Conservation (phyloP, 2,329 filamentous ascomycete genomes). For the Fusarium gaditjirri region DNA sequence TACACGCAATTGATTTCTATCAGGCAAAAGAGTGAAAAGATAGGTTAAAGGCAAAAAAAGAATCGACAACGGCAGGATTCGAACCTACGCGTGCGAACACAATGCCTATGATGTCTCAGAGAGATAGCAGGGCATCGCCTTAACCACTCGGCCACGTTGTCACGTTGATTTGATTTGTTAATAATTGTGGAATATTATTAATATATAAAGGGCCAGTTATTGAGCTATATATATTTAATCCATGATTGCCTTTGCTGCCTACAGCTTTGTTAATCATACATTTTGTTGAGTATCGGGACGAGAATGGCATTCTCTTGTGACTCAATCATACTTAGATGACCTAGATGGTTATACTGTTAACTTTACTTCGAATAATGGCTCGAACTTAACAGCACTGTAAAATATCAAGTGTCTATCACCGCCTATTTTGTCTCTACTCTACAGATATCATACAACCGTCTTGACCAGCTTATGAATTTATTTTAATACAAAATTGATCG, state of each 20-base stretch:
- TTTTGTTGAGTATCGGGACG: background rate
- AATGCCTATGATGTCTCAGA: conserved; percentile 25
- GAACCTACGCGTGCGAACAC: conserved; percentile 36
- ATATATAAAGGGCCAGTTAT: background rate
- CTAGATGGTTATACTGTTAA: background rate
- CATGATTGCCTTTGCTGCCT: background rate
- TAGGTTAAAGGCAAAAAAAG: no score
- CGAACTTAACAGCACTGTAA: background rate
- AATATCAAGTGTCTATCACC: background rate
- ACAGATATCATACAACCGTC: conserved; percentile 22
- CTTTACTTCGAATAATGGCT: background rate
- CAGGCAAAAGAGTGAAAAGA: no score
- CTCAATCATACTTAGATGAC: no score
- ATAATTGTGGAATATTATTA: rapidly evolving
- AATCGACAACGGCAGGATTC: conserved; percentile 32
- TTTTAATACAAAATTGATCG: conserved; percentile 78
- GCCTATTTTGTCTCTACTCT: conserved; percentile 18
- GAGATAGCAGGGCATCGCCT: conserved; percentile 35
- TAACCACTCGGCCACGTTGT: conserved; percentile 36
- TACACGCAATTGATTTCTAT: no score
- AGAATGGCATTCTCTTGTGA: background rate
- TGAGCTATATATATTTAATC: rapidly evolving
- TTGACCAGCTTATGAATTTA: background rate
- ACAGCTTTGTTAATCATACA: background rate
- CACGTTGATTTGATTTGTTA: background rate